Conservation (phyloP, 148 eudicot genomes). For the Cornus suecica region DNA sequence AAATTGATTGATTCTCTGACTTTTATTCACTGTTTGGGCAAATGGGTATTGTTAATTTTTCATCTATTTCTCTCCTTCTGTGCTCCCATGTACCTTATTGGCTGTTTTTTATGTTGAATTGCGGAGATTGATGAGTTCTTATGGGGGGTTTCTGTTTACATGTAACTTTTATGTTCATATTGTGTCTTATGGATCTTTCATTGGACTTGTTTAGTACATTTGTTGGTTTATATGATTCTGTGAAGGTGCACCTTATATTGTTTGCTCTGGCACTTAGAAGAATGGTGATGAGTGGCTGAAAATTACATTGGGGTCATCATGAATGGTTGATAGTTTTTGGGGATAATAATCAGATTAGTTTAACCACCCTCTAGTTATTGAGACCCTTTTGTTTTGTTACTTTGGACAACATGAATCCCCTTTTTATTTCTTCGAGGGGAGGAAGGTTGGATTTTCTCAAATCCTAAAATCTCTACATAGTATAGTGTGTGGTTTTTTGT, state of each 20-base stretch:
- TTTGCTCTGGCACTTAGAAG: neutral
- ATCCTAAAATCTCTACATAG: too few species aligned
- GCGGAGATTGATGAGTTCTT: neutral
- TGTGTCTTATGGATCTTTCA: neutral
- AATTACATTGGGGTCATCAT: neutral
- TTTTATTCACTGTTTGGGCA: neutral
- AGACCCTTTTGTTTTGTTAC: neutral
- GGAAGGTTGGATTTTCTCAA: too few species aligned
- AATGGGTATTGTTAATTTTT: conserved; percentile 10
- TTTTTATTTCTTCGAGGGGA: too few species aligned
- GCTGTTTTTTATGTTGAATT: neutral
- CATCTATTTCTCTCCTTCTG: neutral
- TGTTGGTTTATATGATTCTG: conserved; percentile 1
- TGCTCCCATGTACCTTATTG: neutral
- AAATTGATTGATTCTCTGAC: neutral
- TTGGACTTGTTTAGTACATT: neutral
- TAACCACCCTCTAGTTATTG: neutral
- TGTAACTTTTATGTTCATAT: neutral
- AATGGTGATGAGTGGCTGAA: neutral
- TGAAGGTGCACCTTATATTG: neutral
- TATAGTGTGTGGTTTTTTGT: too few species aligned
- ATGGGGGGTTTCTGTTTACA: neutral
- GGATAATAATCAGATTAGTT: neutral
- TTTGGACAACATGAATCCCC: neutral
- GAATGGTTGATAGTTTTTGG: neutral